These are phyloP conservation scores for Hygrophorus russula DNA, from an alignment of 768 basidiomycete species.

Conservation along the genomic window DNA sequence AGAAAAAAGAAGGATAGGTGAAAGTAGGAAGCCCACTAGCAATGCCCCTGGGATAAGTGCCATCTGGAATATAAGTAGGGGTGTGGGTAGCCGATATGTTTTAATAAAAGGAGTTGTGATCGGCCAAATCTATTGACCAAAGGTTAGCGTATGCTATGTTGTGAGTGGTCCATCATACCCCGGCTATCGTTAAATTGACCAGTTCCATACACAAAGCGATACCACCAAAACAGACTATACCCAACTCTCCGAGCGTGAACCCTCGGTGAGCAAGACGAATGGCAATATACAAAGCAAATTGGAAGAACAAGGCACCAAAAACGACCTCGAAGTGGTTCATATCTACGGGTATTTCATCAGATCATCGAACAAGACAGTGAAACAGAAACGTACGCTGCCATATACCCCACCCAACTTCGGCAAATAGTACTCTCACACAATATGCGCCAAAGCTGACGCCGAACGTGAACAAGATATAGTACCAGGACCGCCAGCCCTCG, in stretches of 20 bases:
- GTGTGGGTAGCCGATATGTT: slow-evolving; percentile 88
- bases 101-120: slow-evolving; percentile 74
- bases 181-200: slow-evolving; percentile 71
- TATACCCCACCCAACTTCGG: slow-evolving; percentile 31
- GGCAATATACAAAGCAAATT: slow-evolving; percentile 83
- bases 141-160: slow-evolving; percentile 2
- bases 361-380: background rate
- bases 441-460: slow-evolving; percentile 39
- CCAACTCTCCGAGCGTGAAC: slow-evolving; percentile 91
- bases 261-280: slow-evolving; percentile 87
- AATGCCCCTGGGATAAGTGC: slow-evolving; percentile 89
- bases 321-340: slow-evolving; percentile 67
- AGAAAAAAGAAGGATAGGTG: slow-evolving; percentile 84
- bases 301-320: slow-evolving; percentile 72
- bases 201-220: slow-evolving; percentile 81
- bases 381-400: slow-evolving; percentile 55
- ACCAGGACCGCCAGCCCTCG: slow-evolving; percentile 49
- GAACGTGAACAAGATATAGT: slow-evolving; percentile 56
- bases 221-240: slow-evolving; percentile 80
- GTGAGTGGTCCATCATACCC: slow-evolving; percentile 38
- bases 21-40: slow-evolving; percentile 88
- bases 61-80: slow-evolving; percentile 83
- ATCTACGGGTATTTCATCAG: slow-evolving; percentile 32
- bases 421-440: slow-evolving; percentile 36
- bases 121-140: slow-evolving; percentile 55